A percentile compares a stretch with the other conserved stretches of the same genome.
These are phyloP conservation scores for Glaciozyma martinii DNA, from an alignment of 768 basidiomycete genomes.

Conservation along the genomic window DNA sequence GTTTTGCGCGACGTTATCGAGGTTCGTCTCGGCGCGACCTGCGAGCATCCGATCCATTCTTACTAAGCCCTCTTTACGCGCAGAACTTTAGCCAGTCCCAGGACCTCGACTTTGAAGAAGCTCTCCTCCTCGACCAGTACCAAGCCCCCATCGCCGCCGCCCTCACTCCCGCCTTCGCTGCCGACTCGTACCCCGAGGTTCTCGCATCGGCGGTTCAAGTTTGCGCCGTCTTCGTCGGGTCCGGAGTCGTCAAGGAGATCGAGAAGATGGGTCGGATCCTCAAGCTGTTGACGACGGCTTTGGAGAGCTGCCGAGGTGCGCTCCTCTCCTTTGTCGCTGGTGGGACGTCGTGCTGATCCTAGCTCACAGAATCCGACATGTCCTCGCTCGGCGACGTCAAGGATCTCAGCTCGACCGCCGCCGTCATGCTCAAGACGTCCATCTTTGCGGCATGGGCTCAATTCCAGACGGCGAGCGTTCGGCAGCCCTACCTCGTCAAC, in stretches of 20 bases:
- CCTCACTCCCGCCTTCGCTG: constrained; percentile 82
- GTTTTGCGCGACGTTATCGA: constrained; percentile 87
- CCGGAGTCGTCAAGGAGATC: constrained; percentile 85
- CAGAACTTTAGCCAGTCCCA: constrained; percentile 78
- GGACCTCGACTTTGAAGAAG: constrained; percentile 86
- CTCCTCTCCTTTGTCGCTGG: not conserved
- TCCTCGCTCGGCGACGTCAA: constrained; percentile 75
- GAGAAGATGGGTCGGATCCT: constrained; percentile 86
- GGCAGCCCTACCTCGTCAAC: constrained; percentile 64
- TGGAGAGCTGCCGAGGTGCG: constrained; percentile 82
- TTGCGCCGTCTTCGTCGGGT: constrained; percentile 90
- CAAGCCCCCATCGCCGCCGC: constrained; percentile 98
- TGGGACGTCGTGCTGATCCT: not conserved
- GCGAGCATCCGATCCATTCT: not conserved
- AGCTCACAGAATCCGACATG: constrained; percentile 61
- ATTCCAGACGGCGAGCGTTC: constrained; percentile 64
- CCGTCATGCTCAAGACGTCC: constrained; percentile 86
- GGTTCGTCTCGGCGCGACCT: constrained; percentile 44
- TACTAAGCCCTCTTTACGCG: not conserved
- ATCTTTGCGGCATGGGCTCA: constrained; percentile 93
- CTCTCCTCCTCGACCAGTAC: constrained; percentile 85
- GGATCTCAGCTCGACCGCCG: constrained; percentile 85
- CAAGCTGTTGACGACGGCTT: constrained; percentile 72
- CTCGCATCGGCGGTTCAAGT: constrained; percentile 83
- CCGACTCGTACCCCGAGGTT: constrained; percentile 92